Base-by-base conservation (phyloP, 805 yeast species). In the Saccharomycopsis capsularis region DNA sequence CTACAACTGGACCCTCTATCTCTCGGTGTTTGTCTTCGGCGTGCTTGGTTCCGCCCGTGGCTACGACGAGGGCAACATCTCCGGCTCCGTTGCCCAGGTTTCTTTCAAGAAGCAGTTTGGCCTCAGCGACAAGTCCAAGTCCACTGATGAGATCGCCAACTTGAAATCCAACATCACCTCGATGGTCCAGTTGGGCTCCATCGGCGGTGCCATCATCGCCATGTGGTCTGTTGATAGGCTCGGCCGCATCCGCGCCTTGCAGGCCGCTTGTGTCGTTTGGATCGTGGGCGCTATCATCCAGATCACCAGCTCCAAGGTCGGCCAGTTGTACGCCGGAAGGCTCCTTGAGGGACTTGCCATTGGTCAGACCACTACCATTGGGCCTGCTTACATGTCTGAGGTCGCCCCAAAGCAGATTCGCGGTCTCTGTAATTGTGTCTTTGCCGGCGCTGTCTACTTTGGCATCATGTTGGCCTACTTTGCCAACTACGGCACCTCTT, bases 111-210 rank as follows among this genome's bases (percentile, higher is more conserved):
- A 57, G 4, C 60, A 61, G 43, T 75, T 76, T 56, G 78, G 78
- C 0, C 64, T 78, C 22, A 57, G 61, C 15, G 76, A 74, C 55
- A 57, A 64, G 3, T 53, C 55, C 22, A 68, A 68, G 53, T 43
- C 72, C 3, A 62, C 53, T 3, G 34, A 59, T 4, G 59, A 67
- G 11, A 38, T 70, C n/a, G 80, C 80, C 3, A 64, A 72, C 53
- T 59, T 73, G 53, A 69, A 68, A 53, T 73, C 80, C 4, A 78
- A 75, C 57, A 77, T 78, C 56, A 68, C 76, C 3, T 65, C 81
- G 4, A 78, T 78, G 82, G 82, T 77, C 6, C 79, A 74, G 56
- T 59, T 78, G 25, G 80, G 80, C 2, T 71, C 77, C 18, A 68
- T 76, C 35, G 79, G 74, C 36, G 83, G 83, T 18, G 65, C 79